Conservation (phyloP, 148 eudicot species). For the Drosera capensis region DNA sequence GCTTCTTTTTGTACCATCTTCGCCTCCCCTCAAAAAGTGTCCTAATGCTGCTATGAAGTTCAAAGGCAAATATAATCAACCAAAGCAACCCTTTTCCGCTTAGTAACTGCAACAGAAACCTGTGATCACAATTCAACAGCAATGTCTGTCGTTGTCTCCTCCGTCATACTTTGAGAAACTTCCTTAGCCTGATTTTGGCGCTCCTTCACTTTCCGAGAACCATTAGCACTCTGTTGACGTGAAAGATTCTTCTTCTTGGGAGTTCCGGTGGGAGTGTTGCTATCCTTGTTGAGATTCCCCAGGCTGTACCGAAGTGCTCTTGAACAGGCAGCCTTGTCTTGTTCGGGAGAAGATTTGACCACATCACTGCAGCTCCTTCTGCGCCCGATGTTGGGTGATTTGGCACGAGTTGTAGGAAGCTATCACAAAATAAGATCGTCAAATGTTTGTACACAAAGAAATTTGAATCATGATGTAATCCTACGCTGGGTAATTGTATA, state of each 20-base stretch:
- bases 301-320: conserved; percentile 50
- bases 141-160: conserved; percentile 27
- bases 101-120: conserved; percentile 8
- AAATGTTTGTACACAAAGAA: not conserved
- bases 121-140: conserved; percentile 32
- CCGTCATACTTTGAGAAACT: conserved; percentile 22
- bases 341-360: conserved; percentile 17
- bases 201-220: conserved; percentile 11
- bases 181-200: conserved; percentile 22
- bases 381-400: conserved; percentile 73
- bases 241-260: conserved; percentile 34
- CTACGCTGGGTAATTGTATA: too few species aligned
- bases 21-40: too few species aligned
- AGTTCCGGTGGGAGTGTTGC: conserved; percentile 20
- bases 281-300: conserved; percentile 30
- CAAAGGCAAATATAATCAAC: too few species aligned
- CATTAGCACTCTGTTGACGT: conserved; percentile 7
- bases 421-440: not conserved
- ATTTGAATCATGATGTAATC: not conserved
- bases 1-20: too few species aligned
- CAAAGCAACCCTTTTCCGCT: conserved; percentile 4
- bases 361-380: conserved; percentile 80
- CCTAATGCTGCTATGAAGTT: too few species aligned
- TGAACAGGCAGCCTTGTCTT: conserved; percentile 23
- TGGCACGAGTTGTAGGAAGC: conserved; percentile 63